Percentiles rank a stretch among this genome's conserved stretches.
Evolutionary conservation across 73 alveolate species (phyloP).

Genomic region (Tetrahymena elliotti): DNA sequence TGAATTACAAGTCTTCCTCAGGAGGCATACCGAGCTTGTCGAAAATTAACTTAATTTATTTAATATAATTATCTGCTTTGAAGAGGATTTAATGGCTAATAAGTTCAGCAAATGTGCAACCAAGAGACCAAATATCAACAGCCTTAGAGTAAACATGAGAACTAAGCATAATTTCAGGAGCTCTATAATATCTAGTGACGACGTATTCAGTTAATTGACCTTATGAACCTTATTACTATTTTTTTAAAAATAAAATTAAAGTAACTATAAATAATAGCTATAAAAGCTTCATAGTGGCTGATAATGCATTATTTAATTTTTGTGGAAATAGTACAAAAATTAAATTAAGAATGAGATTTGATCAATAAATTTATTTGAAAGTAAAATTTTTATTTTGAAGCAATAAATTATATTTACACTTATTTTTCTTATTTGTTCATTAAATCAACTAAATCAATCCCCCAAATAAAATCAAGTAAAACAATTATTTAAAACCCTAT

Average conservation of each 20-base stretch:
- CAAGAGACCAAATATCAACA: constrained; percentile 73
- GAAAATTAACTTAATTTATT: constrained; percentile 50
- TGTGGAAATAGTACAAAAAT: not conserved
- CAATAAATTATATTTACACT: not conserved
- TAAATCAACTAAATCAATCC: not conserved
- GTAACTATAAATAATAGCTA: too few species aligned
- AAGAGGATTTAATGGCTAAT: constrained; percentile 50
- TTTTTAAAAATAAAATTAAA: not conserved
- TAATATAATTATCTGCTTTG: constrained; percentile 57
- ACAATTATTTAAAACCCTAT: not conserved
- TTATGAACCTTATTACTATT: not conserved
- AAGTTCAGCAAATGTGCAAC: constrained; percentile 70
- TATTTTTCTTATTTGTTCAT: not conserved
- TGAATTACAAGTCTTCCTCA: constrained; percentile 23
- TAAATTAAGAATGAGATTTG: not conserved
- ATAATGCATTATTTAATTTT: too few species aligned
- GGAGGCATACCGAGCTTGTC: constrained; percentile 36
- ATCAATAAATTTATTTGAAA: too few species aligned
- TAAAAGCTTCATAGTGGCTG: too few species aligned
- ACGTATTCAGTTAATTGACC: constrained; percentile 61
- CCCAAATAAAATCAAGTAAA: not conserved
- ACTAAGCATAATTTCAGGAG: constrained; percentile 68
- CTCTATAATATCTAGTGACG: constrained; percentile 68
- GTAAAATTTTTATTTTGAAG: not conserved
- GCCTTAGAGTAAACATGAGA: constrained; percentile 57